phyloP scores from a whole-genome alignment of 768 basidiomycete species.

The Lentinula sp. region DNA sequence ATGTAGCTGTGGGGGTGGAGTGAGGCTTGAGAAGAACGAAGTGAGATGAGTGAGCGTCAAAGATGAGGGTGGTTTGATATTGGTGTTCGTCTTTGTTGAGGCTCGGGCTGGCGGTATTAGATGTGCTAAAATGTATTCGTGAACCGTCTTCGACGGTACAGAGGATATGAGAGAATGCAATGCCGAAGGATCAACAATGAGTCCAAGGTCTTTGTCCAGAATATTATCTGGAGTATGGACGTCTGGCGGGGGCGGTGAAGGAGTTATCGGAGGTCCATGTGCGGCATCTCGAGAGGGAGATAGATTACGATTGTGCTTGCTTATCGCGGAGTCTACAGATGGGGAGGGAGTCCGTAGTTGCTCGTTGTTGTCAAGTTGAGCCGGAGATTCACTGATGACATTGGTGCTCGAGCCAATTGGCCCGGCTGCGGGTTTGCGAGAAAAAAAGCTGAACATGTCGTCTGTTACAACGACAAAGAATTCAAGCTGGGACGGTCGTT shows the following conservation, averaged over 20 bases:
- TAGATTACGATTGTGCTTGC: constrained; percentile 10
- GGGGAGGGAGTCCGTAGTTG: constrained; percentile 54
- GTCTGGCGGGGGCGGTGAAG: constrained; percentile 20
- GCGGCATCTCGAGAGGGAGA: constrained; percentile 24
- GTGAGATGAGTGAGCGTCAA: constrained; percentile 41
- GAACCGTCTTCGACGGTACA: constrained; percentile 63
- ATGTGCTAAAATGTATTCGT: constrained; percentile 52
- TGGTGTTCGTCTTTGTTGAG: not conserved
- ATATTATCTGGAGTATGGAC: constrained; percentile 1
- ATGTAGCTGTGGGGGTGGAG: constrained; percentile 64
- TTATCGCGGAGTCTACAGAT: constrained; percentile 24
- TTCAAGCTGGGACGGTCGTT: not conserved
- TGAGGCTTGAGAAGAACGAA: constrained; percentile 55
- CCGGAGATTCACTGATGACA: not conserved
- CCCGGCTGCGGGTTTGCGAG: not conserved
- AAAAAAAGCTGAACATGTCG: constrained; percentile 7
- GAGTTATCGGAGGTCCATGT: constrained; percentile 30
- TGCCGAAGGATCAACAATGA: constrained; percentile 30
- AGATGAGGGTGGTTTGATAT: constrained; percentile 20
- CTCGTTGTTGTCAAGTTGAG: constrained; percentile 1
- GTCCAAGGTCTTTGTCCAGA: constrained; percentile 7
- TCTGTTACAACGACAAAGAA: too few relatives aligned
- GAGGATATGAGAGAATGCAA: constrained; percentile 48
- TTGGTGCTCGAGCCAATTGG: not conserved
- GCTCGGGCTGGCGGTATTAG: constrained; percentile 23